A percentile compares a stretch with the other conserved stretches of the same genome.
Evolutionary conservation across 257 asterid genomes (phyloP).

Genomic region (Rauvolfia tetraphylla): DNA sequence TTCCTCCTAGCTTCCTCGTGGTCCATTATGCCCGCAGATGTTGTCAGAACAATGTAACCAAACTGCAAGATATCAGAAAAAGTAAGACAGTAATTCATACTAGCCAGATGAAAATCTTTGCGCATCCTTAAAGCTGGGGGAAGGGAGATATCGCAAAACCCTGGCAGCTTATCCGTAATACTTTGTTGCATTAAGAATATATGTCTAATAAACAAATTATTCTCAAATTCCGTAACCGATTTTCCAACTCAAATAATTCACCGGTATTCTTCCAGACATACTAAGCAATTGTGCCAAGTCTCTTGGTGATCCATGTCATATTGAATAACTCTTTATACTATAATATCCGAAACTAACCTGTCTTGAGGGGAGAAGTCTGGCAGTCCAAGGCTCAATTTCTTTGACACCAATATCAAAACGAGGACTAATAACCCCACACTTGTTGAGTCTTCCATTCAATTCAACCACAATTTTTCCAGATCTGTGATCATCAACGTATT

Average conservation of each 20-base stretch:
- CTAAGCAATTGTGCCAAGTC: not conserved
- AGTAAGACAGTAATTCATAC: not conserved
- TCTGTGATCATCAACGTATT: constrained; percentile 38
- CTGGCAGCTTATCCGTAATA: not conserved
- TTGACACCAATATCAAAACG: constrained; percentile 37
- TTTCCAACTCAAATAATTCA: not conserved
- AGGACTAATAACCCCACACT: constrained; percentile 42
- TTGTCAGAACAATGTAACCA: constrained; percentile 34
- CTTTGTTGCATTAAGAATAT: not conserved
- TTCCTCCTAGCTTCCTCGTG: constrained; percentile 30
- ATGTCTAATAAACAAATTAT: not conserved
- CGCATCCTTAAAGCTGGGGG: not conserved
- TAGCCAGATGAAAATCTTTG: not conserved
- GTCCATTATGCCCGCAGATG: constrained; percentile 34
- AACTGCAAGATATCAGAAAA: constrained; percentile 17
- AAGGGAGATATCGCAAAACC: not conserved
- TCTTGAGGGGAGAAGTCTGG: constrained; percentile 39
- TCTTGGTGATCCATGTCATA: not conserved
- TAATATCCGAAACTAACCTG: constrained; percentile 20
- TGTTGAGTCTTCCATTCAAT: constrained; percentile 36
- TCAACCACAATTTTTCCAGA: constrained; percentile 43
- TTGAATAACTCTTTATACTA: not conserved
- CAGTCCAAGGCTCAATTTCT: constrained; percentile 42
- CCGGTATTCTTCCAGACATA: not conserved
- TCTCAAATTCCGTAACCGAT: not conserved